Percentiles rank a stretch among this genome's conserved stretches.
Conservation (phyloP, 352 stramenopile genomes). For the Peronospora destructor region DNA sequence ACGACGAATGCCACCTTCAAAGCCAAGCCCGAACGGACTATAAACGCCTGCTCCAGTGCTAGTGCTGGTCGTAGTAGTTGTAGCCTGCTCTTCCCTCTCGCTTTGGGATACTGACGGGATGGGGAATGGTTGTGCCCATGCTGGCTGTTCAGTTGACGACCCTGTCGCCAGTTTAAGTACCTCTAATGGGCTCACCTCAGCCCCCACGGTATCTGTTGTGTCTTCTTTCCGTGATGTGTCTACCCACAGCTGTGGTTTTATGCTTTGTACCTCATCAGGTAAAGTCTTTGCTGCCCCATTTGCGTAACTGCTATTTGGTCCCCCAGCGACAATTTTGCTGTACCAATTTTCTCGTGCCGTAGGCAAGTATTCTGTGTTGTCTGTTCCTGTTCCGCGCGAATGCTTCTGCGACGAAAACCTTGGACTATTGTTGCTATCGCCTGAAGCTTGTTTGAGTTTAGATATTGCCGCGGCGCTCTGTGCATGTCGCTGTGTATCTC, state of each 20-base stretch:
- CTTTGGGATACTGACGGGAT: slow-evolving; percentile 33
- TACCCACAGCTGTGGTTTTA: slow-evolving; percentile 42
- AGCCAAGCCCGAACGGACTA: slow-evolving; percentile 68
- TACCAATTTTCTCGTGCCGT: slow-evolving; percentile 32
- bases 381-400: slow-evolving; percentile 13
- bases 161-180: slow-evolving; percentile 60
- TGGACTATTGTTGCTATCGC: slow-evolving; percentile 23
- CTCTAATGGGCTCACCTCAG: slow-evolving; percentile 53
- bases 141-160: slow-evolving; percentile 52
- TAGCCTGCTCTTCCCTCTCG: slow-evolving; percentile 29
- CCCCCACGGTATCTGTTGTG: slow-evolving; percentile 18
- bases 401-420: slow-evolving; percentile 20
- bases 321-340: slow-evolving; percentile 44
- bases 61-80: slow-evolving; percentile 5
- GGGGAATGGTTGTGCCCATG: slow-evolving; percentile 65
- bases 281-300: slow-evolving; percentile 1
- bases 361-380: slow-evolving; percentile 18
- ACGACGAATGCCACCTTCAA: slow-evolving; percentile 55
- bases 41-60: slow-evolving; percentile 33
- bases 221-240: slow-evolving; percentile 38
- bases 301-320: slow-evolving; percentile 18
- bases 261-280: slow-evolving; percentile 11
- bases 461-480: slow-evolving; percentile 69
- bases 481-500: slow-evolving; percentile 55
- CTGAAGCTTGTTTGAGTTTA: slow-evolving; percentile 44